Base-by-base conservation (phyloP, 345 rosid species). In the Camelina neglecta region DNA sequence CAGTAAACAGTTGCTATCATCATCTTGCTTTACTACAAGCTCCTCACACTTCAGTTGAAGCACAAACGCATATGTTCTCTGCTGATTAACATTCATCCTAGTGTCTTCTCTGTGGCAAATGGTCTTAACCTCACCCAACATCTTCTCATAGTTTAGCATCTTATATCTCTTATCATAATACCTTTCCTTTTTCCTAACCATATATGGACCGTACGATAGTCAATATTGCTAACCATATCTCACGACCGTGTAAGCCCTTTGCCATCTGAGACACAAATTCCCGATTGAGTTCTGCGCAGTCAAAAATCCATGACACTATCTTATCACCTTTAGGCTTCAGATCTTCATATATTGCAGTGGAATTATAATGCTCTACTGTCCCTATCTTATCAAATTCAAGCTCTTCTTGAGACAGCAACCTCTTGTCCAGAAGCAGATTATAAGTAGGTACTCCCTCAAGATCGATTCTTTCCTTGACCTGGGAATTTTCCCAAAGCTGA, bases 391-490 rank as follows among this genome's bases (percentile, higher is more conserved):
- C 67, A 4, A 24, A 42, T 10, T 42, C 12, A 23, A 24, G 20
- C 36, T 21, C 20, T 41, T 31, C 51, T 23, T 45, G 54, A 39
- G 13, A 39, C 67, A 63, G 5, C 38, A 63, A 15, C 24, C 54
- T 44, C 21, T 63, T 31, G 9, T 63, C 54, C 53, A 63, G 36
- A 63, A 63, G 67, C 67, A 63, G 21, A 44, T 45, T 12, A 7
- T 4, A 44, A 21, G 20, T 21, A 15, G 51, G 6, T 13, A 6
- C 20, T 42, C 36, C 11, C 16, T 63, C 38, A 42, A 45, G 21
- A 16, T 63, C 33, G 6, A 44, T 24, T 42, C 39, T 63, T 44
- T 63, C 67, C 67, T 44, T 63, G 31, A 21, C 67, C 11, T 21
- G 7, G 7, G 33, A 42, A 5, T 44, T 63, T 13, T 6, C 35